Evolutionary conservation across 306 rosid genomes (phyloP).

Genomic region (Canavalia gladiata): DNA sequence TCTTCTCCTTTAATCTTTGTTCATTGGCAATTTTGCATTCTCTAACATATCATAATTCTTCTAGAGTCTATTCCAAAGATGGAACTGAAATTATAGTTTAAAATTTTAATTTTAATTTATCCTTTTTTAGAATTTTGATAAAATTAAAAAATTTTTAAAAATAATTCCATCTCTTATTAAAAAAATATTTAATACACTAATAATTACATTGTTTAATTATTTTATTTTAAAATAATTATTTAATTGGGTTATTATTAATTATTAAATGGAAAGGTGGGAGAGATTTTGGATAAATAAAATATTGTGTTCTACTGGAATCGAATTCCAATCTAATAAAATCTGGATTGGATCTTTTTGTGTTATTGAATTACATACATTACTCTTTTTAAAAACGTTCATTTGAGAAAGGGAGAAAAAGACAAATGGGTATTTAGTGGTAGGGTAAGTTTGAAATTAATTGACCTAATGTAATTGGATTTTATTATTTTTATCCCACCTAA

Average conservation of each 20-base stretch:
- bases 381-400: neutral
- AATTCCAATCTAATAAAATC: neutral
- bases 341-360: neutral
- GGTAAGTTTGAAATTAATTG: neutral
- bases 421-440: neutral
- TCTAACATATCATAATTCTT: neutral
- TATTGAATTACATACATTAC: neutral
- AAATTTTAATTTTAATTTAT: too few species aligned
- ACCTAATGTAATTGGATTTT: neutral
- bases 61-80: neutral
- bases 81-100: too few species aligned
- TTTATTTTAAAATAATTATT: neutral
- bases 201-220: neutral
- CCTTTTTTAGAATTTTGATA: neutral
- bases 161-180: neutral
- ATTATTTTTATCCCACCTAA: neutral
- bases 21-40: neutral
- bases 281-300: too few species aligned
- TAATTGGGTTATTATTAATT: too few species aligned
- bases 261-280: too few species aligned
- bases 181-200: neutral
- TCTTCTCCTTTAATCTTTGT: neutral
- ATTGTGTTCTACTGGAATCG: too few species aligned
- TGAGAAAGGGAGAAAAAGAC: neutral
- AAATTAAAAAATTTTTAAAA: too few species aligned